Evolutionary conservation across 805 yeast genomes (phyloP).

Genomic region (Torulaspora franciscae): DNA sequence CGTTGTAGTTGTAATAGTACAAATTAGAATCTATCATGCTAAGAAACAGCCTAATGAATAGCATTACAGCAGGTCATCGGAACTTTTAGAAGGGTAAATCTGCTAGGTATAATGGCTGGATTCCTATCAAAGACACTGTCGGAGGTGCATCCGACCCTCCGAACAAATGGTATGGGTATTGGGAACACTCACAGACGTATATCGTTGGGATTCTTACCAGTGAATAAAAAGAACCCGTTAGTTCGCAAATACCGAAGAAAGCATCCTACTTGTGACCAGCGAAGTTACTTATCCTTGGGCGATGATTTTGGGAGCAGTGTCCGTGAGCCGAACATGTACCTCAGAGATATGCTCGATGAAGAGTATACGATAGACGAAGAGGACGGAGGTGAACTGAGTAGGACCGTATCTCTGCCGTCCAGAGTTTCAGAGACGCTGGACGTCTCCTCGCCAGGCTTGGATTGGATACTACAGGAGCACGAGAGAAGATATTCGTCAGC

Average conservation of each 20-base stretch:
- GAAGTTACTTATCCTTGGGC: conserved; percentile 40
- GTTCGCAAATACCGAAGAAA: conserved; percentile 32
- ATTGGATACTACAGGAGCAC: conserved; percentile 41
- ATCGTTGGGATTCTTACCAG: conserved; percentile 38
- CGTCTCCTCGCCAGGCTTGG: conserved; percentile 34
- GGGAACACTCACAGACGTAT: conserved; percentile 40
- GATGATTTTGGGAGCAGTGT: conserved; percentile 36
- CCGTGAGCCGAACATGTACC: conserved; percentile 21
- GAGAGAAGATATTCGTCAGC: conserved; percentile 37
- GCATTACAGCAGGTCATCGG: neutral
- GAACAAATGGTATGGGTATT: conserved; percentile 42
- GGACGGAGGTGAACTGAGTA: conserved; percentile 37
- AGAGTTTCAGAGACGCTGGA: conserved; percentile 36
- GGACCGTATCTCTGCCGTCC: conserved; percentile 42
- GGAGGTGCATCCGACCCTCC: conserved; percentile 38
- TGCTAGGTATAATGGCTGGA: conserved; percentile 22
- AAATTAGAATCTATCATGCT: conserved; percentile 5
- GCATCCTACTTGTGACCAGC: conserved; percentile 33
- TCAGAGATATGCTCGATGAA: conserved; percentile 26
- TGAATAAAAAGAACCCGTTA: conserved; percentile 41
- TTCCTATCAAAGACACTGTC: conserved; percentile 30
- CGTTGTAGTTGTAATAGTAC: conserved; percentile 3
- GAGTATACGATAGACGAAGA: conserved; percentile 21
- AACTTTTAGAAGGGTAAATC: neutral
- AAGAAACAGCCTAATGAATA: neutral